Evolutionary conservation across 495 filamentous ascomycete species (phyloP).

Genomic region (Podospora pseudopauciseta): DNA sequence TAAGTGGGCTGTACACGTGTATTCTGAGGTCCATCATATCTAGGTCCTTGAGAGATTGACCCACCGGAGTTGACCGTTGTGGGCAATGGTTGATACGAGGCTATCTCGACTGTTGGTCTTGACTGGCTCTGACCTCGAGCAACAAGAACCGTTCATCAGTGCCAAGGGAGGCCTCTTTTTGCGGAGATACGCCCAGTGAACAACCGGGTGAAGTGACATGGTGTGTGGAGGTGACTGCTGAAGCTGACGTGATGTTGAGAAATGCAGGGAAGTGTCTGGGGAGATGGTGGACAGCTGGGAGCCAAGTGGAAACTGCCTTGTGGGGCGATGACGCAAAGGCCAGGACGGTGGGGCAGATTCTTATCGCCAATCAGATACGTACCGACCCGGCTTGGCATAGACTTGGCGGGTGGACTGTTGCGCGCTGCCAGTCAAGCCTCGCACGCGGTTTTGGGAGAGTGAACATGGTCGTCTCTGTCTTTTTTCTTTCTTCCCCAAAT

Average conservation of each 20-base stretch:
- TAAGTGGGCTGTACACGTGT: not conserved
- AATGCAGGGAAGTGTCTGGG: not conserved
- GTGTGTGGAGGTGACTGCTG: not conserved
- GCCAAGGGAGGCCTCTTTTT: not conserved
- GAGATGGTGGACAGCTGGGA: not conserved
- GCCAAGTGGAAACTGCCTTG: not conserved
- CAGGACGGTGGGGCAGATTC: not conserved
- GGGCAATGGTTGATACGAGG: not conserved
- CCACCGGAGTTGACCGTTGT: not conserved
- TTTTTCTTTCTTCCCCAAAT: not conserved
- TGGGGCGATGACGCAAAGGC: not conserved
- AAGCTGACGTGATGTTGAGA: not conserved
- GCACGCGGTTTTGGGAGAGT: not conserved
- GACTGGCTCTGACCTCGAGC: too few relatives aligned
- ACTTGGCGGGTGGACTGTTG: not conserved
- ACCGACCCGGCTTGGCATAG: not conserved
- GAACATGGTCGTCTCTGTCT: too few relatives aligned
- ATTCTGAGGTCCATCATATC: not conserved
- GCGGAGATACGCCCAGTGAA: not conserved
- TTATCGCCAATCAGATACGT: not conserved
- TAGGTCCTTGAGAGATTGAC: not conserved
- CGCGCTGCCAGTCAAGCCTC: not conserved
- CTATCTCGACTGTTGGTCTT: not conserved
- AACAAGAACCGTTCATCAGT: not conserved
- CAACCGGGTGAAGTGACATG: not conserved